Percentiles rank a stretch among this genome's conserved stretches.
phyloP scores from a whole-genome alignment of 2,329 filamentous ascomycete genomes.

The Bipolaris sorokiniana region DNA sequence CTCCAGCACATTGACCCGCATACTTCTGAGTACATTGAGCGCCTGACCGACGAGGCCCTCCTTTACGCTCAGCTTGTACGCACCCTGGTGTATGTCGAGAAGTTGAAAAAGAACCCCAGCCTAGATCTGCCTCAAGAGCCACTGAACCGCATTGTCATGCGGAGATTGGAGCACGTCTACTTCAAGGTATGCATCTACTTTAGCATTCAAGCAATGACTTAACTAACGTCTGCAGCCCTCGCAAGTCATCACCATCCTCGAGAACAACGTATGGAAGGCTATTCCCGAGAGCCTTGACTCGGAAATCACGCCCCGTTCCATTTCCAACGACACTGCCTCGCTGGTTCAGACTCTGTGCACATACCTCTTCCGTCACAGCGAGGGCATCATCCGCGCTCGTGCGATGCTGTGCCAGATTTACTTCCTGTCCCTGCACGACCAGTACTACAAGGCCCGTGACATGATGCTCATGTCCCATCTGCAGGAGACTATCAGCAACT shows the following conservation, averaged over 20 bases:
- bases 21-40: slow-evolving; percentile 97
- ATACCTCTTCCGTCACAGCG: slow-evolving; percentile 92
- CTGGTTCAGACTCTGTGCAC: slow-evolving; percentile 89
- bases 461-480: slow-evolving; percentile 99
- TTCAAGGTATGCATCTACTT: slow-evolving; percentile 74
- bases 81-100: slow-evolving; percentile 86
- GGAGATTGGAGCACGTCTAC: slow-evolving; percentile 95
- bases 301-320: slow-evolving; percentile 74
- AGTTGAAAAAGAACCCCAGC: slow-evolving; percentile 70
- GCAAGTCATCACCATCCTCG: slow-evolving; percentile 89
- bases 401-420: slow-evolving; percentile 99
- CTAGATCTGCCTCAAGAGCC: slow-evolving; percentile 82
- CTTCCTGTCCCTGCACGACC: slow-evolving; percentile 94
- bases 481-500: slow-evolving; percentile 95
- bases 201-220: background rate
- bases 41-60: slow-evolving; percentile 85
- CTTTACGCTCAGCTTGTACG: slow-evolving; percentile 94
- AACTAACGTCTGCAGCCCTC: slow-evolving; percentile 66
- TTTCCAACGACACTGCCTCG: slow-evolving; percentile 70
- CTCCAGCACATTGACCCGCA: slow-evolving; percentile 97
- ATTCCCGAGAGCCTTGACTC: slow-evolving; percentile 76
- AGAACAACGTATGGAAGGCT: slow-evolving; percentile 91
- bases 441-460: slow-evolving; percentile 97
- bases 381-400: slow-evolving; percentile 92
- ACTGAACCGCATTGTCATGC: slow-evolving; percentile 90